A percentile compares a stretch with the other conserved stretches of the same genome.
Conservation (phyloP, 345 rosid species). For the Mangifera indica region DNA sequence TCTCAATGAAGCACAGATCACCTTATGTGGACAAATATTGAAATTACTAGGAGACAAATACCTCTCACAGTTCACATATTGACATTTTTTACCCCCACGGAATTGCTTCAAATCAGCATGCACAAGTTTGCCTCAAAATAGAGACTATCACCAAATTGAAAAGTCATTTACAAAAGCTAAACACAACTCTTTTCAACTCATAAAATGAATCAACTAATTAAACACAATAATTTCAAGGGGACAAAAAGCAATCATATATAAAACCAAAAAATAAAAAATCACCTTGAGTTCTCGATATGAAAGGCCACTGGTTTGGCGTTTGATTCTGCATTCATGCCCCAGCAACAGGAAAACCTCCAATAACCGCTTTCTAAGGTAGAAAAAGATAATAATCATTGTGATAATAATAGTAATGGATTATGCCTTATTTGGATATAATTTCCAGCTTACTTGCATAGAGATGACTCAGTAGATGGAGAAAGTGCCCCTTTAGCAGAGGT, state of each 20-base stretch:
- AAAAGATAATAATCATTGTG: neutral
- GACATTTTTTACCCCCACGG: neutral
- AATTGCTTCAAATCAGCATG: neutral
- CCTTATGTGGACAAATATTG: no score
- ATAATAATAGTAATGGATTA: neutral
- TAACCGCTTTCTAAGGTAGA: constrained; percentile 47
- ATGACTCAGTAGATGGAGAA: constrained; percentile 74
- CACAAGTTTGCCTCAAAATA: neutral
- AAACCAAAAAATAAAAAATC: constrained; percentile 17
- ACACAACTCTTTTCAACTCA: neutral
- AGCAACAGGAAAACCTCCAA: constrained; percentile 53
- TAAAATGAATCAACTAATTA: neutral
- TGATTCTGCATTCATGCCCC: constrained; percentile 24
- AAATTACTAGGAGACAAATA: no score
- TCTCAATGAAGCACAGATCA: no score
- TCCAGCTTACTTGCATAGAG: constrained; percentile 75
- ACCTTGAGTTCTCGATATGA: constrained; percentile 87
- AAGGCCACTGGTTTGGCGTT: constrained; percentile 27
- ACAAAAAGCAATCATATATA: neutral
- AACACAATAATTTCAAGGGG: neutral
- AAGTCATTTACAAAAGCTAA: no score
- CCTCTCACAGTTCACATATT: no score
- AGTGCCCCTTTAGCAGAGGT: constrained; percentile 82
- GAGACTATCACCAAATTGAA: neutral
- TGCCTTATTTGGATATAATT: neutral